Base-by-base conservation (phyloP, 1,284 basidiomycete species). In the Ustilago xerochloae region DNA sequence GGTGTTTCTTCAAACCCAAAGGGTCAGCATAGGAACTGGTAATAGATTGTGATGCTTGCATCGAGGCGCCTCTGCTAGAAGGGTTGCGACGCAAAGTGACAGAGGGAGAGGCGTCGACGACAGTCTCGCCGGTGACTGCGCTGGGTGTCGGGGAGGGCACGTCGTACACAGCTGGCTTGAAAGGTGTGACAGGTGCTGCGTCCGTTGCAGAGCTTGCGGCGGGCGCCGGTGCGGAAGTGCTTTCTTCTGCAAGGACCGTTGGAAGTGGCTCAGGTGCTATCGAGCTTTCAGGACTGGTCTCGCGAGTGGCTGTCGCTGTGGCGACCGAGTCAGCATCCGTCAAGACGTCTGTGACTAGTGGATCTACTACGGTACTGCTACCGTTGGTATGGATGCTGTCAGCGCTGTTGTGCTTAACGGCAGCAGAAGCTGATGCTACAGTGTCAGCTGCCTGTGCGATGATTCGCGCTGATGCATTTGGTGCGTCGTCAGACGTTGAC, bases 41-140 rank as follows among this genome's bases (percentile, higher is more conserved):
- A 56, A 74, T 74, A 28, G 71, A 74, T 35, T 69, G 62, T 18
- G 71, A 57, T 24, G 71, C 71, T 51, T 58, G 66, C 47, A 69
- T 16, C 2, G 71, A 74, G 10, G 71, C 71, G 16, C 65, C 62
- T 33, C 71, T 32, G 28, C 54, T 57, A 20, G 62, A 69, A 9
- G 69, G 69, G 18, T 49, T 61, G 33, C 69, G 63, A 45, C 68
- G 68, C 29, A 60, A 30, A 18, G 53, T 29, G 9, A 30, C 58
- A 13, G 57, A n/a, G 10, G 62, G 45, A n/a, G 58, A 61, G 16
- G 50, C 53, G 4, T 60, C 61, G 2, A 43, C 43, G 4, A 26
- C 18, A 43, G 22, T 15, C 20, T 61, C 58, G 24, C 28, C 12
- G 5, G 33, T 26, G n/a, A 2, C 13, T n/a, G 47, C 43, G 29